Evolutionary conservation across 352 stramenopile species (phyloP), one percentile per base, ranked within the genome.

Genomic region (Globisporangium splendens): DNA sequence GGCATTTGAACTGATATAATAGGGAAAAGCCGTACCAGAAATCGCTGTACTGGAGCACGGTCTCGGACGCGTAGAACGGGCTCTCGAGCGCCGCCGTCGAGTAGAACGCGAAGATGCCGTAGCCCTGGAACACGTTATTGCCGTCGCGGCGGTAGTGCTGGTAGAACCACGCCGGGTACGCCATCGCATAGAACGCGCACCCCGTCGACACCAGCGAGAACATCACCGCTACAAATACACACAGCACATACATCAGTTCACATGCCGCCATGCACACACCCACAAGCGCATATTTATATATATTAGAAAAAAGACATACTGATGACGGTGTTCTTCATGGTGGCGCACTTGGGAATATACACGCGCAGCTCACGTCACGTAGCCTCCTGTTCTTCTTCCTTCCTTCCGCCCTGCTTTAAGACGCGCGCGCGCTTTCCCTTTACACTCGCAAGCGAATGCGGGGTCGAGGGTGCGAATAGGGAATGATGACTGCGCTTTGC

Each of bases 161-260:
- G 65, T 91, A 80, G 72, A 93, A 93, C 84, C 84, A 93, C 28
- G 84, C 82, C 10, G 84, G 84, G 61, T 92, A 93, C 13, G 74
- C 80, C 63, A 89, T 79, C 43, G 82, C 76, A 68, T 91, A 92
- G 69, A 91, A 91, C 47, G 82, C 79, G 20, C 78, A 89, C 47
- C 77, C 79, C 53, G 84, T 75, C 38, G 82, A 91, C 47, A 79
- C 68, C 54, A 93, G 73, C 46, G 82, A 89, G 50, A 93, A 79
- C 18, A 90, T 69, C 62, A 93, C 84, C 42, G 84, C 84, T 93
- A 57, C 35, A 67, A 18, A 61, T 13, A n/a, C 22, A 46, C 21
- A 57, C 53, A 20, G 52, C 15, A 22, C 2, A 47, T 18, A 52
- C 58, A 47, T 62, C 61, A 61, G 44, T 46, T 39, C 38, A 17